A percentile compares a stretch with the other conserved stretches of the same genome.
phyloP scores from a whole-genome alignment of 1,284 basidiomycete genomes.

The Naganishia cerealis region DNA sequence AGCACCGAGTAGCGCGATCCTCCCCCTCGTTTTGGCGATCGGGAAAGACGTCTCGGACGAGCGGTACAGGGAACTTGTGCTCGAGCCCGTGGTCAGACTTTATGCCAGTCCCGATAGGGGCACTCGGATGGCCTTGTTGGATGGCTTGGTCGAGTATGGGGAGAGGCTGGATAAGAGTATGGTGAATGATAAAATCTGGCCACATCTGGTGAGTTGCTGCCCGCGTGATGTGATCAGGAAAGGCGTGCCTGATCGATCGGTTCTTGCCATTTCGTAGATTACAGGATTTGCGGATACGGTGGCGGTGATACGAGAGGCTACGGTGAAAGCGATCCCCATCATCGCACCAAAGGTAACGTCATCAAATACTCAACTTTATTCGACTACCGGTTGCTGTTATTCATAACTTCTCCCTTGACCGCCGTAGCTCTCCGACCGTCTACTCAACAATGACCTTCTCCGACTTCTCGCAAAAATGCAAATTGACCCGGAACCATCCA shows the following conservation, averaged over 20 bases:
- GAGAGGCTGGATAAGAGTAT: slow-evolving; percentile 83
- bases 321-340: slow-evolving; percentile 80
- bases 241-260: slow-evolving; percentile 13
- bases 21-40: slow-evolving; percentile 78
- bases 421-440: slow-evolving; percentile 75
- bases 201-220: slow-evolving; percentile 68
- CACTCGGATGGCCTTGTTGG: slow-evolving; percentile 87
- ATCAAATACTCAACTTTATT: neutral
- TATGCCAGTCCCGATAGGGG: slow-evolving; percentile 86
- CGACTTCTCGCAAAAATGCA: slow-evolving; percentile 91
- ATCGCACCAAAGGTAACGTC: slow-evolving; percentile 74
- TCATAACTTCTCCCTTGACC: neutral
- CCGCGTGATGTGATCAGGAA: neutral
- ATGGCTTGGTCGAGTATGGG: slow-evolving; percentile 77
- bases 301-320: slow-evolving; percentile 88
- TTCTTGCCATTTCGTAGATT: slow-evolving; percentile 55
- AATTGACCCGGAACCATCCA: slow-evolving; percentile 85
- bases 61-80: slow-evolving; percentile 69
- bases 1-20: slow-evolving; percentile 71
- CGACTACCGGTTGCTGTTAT: neutral
- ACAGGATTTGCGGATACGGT: slow-evolving; percentile 94
- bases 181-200: slow-evolving; percentile 87
- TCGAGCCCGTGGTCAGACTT: slow-evolving; percentile 77
- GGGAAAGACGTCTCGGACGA: slow-evolving; percentile 67
- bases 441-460: slow-evolving; percentile 94